Base-by-base conservation (phyloP, 257 asterid species). In the Nicotiana sylvestris region DNA sequence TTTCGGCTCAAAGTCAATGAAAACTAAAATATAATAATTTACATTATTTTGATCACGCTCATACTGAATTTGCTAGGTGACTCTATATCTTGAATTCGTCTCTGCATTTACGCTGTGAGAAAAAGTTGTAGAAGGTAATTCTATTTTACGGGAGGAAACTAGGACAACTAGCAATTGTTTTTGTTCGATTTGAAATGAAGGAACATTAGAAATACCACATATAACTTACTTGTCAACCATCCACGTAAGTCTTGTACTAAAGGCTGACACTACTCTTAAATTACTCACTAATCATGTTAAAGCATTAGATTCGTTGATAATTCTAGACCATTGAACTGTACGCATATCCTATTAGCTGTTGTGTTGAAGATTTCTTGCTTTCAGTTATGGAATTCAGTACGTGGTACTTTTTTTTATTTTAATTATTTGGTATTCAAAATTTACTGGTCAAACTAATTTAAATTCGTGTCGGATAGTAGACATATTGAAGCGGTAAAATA, bases 171-270 rank as follows among this genome's bases (percentile, higher is more conserved):
- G 80, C 87, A 51, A 58, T 15, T 55, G 33, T 82, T 21, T 37
- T 6, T 7, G 35, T 18, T 64, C 43, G 29, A 5, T 66, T 12
- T 17, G 21, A 65, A 86, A 82, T 68, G 84, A 84, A 66, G 25
- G 84, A 70, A 82, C 76, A 30, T 81, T 60, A 78, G 69, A 18
- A 83, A 51, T 56, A 43, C 83, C 83, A 86, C 85, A 12, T 57
- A 30, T 53, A 74, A 49, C 17, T 83, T 32, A 27, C 70, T 86
- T 53, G 56, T 67, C 68, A 25, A 57, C 66, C 80, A 76, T 74
- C 80, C 56, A 21, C 15, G 4, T 51, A 51, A 10, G 21, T 53
- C 39, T 78, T 12, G 64, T 84, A 77, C 57, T 8, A 32, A 53
- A 43, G 27, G 37, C 25, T 57, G 29, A 21, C 67, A 53, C 6